Conservation (phyloP, 257 asterid species). For the Rauvolfia tetraphylla region DNA sequence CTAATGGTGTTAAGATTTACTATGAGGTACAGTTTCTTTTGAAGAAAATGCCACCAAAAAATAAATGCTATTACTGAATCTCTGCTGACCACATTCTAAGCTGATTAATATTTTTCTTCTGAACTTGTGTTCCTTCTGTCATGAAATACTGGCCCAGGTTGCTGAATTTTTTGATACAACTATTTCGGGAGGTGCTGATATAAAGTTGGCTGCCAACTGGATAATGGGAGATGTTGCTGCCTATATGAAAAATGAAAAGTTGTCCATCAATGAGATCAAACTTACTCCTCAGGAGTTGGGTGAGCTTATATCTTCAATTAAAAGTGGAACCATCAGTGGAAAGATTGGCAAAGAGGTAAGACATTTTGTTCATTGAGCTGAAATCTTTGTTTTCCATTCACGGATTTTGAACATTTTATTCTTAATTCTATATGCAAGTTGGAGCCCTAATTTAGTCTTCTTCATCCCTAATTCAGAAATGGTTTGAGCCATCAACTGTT, state of each 20-base stretch:
- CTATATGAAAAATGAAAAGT: constrained; percentile 75
- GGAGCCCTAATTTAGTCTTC: not conserved
- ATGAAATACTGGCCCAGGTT: constrained; percentile 39
- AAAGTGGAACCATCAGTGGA: constrained; percentile 86
- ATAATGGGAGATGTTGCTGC: constrained; percentile 96
- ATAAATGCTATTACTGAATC: not conserved
- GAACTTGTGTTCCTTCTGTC: constrained; percentile 9
- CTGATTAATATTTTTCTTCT: not conserved
- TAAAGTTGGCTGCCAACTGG: constrained; percentile 86
- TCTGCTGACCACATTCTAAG: not conserved
- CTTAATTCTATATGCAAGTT: not conserved
- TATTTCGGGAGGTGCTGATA: constrained; percentile 64
- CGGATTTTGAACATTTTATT: not conserved
- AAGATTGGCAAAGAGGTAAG: constrained; percentile 97
- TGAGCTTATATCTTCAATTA: constrained; percentile 78
- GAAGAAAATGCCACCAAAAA: not conserved
- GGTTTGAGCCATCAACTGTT: not conserved
- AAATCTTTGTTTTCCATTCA: not conserved
- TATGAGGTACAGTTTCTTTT: not conserved
- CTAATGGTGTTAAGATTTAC: not conserved
- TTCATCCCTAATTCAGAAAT: not conserved
- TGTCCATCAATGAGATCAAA: constrained; percentile 62
- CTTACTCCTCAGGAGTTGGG: constrained; percentile 74
- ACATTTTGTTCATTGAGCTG: not conserved
- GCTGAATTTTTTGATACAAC: constrained; percentile 86